Evolutionary conservation across 441 rosid genomes (phyloP), one percentile per base, ranked within the genome.

Genomic region (Adansonia gregorii): DNA sequence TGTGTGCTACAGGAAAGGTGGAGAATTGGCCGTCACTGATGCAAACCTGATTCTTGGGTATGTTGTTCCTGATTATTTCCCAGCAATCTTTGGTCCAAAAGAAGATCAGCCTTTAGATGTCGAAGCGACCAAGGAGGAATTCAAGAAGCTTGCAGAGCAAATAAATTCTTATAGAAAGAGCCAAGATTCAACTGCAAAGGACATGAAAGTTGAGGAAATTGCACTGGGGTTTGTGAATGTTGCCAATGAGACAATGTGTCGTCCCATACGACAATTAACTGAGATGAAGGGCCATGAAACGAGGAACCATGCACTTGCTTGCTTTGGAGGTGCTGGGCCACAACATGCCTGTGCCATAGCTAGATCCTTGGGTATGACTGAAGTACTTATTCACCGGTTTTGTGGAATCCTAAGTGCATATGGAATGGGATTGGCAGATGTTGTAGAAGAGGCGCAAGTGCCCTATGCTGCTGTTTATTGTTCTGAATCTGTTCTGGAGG

Each of bases 341-440:
- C 99, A 95, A 31, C 99, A 95, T 87, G 92, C 99, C 59, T 95
- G 99, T 85, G 97, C 99, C 58, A 92, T 95, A 68, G 96, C 99
- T 65, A 86, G 93, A 84, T 91, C 94, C 35, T 74, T 95, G 86
- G 98, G 99, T 56, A 95, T 95, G 99, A 92, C 78, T 68, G 98
- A 92, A 84, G 97, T 95, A 56, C 89, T 95, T 67, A 85, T 95
- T 78, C 99, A 95, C 81, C 87, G 87, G 80, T 92, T 89, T 73
- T 93, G 98, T 82, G 99, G 99, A 69, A 93, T 95, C 76, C 80
- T 95, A 69, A 95, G 99, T 87, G 97, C 99, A 27, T 93, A 93
- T 79, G 99, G 99, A 58, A 93, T 95, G 97, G 98, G 99, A 82
- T 86, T 95, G 87, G 99, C 99, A n/a, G 95, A 93, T 86, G 99